Conservation (phyloP, 768 basidiomycete genomes). For the Boletus vinaceobasis region DNA sequence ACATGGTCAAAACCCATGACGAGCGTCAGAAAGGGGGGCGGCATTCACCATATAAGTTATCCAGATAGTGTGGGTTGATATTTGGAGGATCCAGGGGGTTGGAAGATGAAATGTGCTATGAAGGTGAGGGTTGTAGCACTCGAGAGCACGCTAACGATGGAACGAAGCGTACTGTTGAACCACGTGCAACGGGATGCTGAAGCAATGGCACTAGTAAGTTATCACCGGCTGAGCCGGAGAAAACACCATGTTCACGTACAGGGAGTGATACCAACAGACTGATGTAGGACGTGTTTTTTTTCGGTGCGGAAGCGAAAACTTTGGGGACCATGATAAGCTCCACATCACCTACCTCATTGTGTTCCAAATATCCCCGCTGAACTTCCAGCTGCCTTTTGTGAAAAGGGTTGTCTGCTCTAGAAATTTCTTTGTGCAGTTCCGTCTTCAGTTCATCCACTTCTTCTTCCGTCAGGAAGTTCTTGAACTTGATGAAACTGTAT, state of each 20-base stretch:
- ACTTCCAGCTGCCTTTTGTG: slow-evolving; percentile 14
- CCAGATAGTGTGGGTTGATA: slow-evolving; percentile 13
- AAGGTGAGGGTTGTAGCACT: not conserved
- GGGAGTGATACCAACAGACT: slow-evolving; percentile 7
- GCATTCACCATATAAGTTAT: slow-evolving; percentile 12
- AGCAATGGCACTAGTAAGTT: not conserved
- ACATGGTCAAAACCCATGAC: not conserved
- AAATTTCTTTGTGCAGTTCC: slow-evolving; percentile 9
- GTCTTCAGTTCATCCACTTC: slow-evolving; percentile 14
- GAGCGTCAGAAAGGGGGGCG: not conserved
- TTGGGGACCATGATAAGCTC: slow-evolving; percentile 19
- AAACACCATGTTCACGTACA: slow-evolving; percentile 1
- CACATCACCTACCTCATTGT: slow-evolving; percentile 9
- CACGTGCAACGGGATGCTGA: slow-evolving; percentile 19
- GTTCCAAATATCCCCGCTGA: slow-evolving; percentile 6
- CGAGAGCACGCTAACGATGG: too few species aligned
- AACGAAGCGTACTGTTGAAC: slow-evolving; percentile 10
- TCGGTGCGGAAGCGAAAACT: slow-evolving; percentile 6
- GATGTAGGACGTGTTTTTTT: slow-evolving; percentile 11
- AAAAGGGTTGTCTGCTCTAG: not conserved
- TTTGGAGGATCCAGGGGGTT: slow-evolving; percentile 10
- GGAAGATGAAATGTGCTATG: slow-evolving; percentile 15
- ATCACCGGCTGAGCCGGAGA: not conserved
- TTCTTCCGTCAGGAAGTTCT: slow-evolving; percentile 6
- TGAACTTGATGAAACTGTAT: slow-evolving; percentile 19